Conservation (phyloP, 345 rosid genomes). For the Euphorbia tirucalli region DNA sequence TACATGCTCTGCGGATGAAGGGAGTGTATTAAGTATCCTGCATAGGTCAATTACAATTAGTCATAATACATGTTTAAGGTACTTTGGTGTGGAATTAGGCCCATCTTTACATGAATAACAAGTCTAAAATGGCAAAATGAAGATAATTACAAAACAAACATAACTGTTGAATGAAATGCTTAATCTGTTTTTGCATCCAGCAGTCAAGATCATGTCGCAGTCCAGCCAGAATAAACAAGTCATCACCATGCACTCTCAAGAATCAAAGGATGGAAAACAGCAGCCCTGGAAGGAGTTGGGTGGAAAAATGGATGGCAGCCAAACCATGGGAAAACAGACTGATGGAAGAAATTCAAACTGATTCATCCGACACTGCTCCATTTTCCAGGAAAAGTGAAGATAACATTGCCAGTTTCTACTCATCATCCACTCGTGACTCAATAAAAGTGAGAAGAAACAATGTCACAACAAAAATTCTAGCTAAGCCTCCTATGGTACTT, state of each 20-base stretch:
- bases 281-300: constrained; percentile 56
- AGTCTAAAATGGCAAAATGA: not conserved
- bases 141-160: not conserved
- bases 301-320: constrained; percentile 74
- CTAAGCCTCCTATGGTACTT: constrained; percentile 50
- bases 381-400: constrained; percentile 58
- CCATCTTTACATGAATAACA: no score
- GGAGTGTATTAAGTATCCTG: no score
- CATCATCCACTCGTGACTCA: constrained; percentile 40
- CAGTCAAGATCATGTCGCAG: constrained; percentile 56
- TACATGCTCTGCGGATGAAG: no score
- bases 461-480: constrained; percentile 44
- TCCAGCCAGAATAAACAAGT: constrained; percentile 44
- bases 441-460: constrained; percentile 67
- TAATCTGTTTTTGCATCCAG: constrained; percentile 28
- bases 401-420: constrained; percentile 20
- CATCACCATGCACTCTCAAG: constrained; percentile 29
- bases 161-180: not conserved
- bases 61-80: no score
- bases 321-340: constrained; percentile 72
- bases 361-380: constrained; percentile 25
- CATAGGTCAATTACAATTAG: no score
- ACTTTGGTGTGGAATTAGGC: no score
- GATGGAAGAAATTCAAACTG: constrained; percentile 40
- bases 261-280: constrained; percentile 38